These are phyloP conservation scores for Phyllosticta capitalensis DNA, from an alignment of 2,329 filamentous ascomycete genomes.

Conservation along the genomic window DNA sequence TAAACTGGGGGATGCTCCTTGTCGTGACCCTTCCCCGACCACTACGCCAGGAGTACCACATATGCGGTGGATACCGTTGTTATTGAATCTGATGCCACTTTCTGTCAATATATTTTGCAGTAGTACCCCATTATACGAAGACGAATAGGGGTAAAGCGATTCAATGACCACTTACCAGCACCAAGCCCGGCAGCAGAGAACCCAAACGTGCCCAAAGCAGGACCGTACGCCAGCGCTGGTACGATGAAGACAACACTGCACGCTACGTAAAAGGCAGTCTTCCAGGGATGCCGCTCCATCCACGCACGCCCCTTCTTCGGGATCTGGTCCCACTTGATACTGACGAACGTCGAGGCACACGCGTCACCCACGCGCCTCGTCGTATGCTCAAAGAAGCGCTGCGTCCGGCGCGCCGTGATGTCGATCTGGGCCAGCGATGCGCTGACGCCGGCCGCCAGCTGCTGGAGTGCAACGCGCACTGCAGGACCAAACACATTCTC, in stretches of 20 bases:
- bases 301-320: neutral
- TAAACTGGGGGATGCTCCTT: too few species aligned
- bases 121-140: too few species aligned
- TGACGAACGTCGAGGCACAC: neutral
- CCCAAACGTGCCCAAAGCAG: constrained; percentile 17
- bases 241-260: constrained; percentile 18
- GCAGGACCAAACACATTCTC: too few species aligned
- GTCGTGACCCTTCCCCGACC: too few species aligned
- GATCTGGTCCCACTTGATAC: constrained; percentile 1
- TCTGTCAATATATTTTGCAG: too few species aligned
- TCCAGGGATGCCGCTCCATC: constrained; percentile 18
- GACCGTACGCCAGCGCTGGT: constrained; percentile 18
- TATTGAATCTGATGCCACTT: too few species aligned
- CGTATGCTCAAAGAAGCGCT: neutral
- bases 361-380: neutral
- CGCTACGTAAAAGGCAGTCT: constrained; percentile 18
- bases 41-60: too few species aligned
- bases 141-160: too few species aligned
- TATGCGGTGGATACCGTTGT: too few species aligned
- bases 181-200: constrained; percentile 17
- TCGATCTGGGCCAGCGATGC: neutral
- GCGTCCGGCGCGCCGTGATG: neutral
- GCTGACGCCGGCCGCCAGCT: neutral
- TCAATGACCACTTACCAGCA: constrained; percentile 15
- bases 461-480: neutral